These are phyloP conservation scores for Vitis amurensis DNA, from an alignment of 164 flowering plant species.

Conservation along the genomic window DNA sequence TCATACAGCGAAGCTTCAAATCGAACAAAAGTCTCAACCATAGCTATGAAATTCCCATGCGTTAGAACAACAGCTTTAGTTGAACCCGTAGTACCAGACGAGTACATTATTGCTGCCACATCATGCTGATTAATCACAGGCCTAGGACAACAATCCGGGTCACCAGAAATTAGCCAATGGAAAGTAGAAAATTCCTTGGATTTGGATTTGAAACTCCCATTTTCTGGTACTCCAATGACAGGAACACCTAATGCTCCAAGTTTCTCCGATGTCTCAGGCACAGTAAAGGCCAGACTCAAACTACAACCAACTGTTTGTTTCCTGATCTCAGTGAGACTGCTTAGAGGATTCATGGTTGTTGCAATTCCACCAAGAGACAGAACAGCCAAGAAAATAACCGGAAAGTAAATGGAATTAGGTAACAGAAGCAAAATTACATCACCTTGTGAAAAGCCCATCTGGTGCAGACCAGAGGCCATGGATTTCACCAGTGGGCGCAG, in stretches of 20 bases:
- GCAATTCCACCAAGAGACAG: conserved; percentile 63
- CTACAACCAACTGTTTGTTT: conserved; percentile 39
- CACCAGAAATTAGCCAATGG: conserved; percentile 31
- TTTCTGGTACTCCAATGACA: conserved; percentile 46
- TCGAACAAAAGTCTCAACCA: conserved; percentile 61
- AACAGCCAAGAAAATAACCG: conserved; percentile 58
- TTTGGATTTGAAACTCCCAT: neutral
- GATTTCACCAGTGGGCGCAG: conserved; percentile 52
- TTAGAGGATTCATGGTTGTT: conserved; percentile 65
- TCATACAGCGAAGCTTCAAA: conserved; percentile 67
- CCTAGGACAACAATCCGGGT: conserved; percentile 17
- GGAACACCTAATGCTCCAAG: conserved; percentile 34
- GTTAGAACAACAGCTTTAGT: conserved; percentile 74
- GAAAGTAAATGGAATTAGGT: conserved; percentile 64
- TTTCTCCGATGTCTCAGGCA: conserved; percentile 18
- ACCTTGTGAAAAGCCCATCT: conserved; percentile 52
- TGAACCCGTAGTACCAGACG: conserved; percentile 82
- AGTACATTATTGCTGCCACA: conserved; percentile 67
- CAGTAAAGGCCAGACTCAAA: conserved; percentile 39
- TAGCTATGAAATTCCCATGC: conserved; percentile 71
- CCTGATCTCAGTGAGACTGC: conserved; percentile 46
- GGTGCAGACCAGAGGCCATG: conserved; percentile 55
- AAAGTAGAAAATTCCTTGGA: conserved; percentile 21
- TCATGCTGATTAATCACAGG: conserved; percentile 61
- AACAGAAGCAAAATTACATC: conserved; percentile 63